These are phyloP conservation scores for Astraeus odoratus DNA, from an alignment of 768 basidiomycete species.

Conservation along the genomic window DNA sequence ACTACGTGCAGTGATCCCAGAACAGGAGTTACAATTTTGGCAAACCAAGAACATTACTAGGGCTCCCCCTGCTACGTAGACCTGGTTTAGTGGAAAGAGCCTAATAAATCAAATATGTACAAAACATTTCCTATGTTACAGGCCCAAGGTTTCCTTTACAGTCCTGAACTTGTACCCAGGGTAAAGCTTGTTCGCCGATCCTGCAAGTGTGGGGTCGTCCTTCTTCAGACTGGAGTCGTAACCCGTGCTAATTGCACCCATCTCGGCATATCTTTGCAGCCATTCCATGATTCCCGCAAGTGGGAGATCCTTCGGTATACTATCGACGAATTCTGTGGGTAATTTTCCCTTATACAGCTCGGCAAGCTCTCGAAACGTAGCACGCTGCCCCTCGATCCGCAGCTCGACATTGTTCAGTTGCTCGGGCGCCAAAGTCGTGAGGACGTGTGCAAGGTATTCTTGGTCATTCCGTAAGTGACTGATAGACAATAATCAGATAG, in stretches of 20 bases:
- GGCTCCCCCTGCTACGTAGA: neutral
- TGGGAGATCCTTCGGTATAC: conserved; percentile 12
- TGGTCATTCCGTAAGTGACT: conserved; percentile 5
- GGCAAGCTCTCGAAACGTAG: conserved; percentile 10
- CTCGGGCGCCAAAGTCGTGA: conserved; percentile 14
- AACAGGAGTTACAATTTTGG: too few species aligned
- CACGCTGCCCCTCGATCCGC: conserved; percentile 19
- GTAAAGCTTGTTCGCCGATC: conserved; percentile 16
- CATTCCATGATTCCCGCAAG: conserved; percentile 6
- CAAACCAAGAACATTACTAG: neutral
- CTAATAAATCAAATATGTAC: neutral
- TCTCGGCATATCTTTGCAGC: conserved; percentile 11
- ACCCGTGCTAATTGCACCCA: conserved; percentile 17
- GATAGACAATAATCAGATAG: neutral
- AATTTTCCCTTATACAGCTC: conserved; percentile 8
- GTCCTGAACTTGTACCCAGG: conserved; percentile 17
- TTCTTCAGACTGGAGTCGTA: conserved; percentile 10
- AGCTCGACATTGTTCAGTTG: conserved; percentile 12
- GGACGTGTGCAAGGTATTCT: conserved; percentile 20
- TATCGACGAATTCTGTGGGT: conserved; percentile 11
- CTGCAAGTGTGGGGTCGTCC: conserved; percentile 10
- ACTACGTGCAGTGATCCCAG: conserved; percentile 28
- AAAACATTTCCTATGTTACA: neutral
- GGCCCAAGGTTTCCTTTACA: conserved; percentile 7
- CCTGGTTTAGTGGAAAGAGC: neutral